phyloP scores from a whole-genome alignment of 192 early-diverging fungal species.

The Neocallimastix lanati region DNA sequence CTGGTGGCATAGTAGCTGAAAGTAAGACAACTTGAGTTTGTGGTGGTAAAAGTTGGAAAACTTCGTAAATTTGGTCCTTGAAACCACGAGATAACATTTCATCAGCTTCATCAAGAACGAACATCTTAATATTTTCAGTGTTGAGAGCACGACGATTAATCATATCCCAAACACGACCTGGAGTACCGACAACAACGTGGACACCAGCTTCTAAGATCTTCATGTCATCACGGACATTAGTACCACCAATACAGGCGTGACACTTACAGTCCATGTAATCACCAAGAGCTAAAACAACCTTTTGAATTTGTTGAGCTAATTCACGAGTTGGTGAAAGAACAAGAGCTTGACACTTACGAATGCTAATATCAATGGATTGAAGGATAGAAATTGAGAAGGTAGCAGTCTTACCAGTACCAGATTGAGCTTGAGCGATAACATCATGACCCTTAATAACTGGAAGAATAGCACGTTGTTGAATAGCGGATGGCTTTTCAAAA shows the following conservation, averaged over 20 bases:
- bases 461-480: constrained; percentile 91
- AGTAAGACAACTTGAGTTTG: constrained; percentile 90
- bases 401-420: constrained; percentile 98
- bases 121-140: constrained; percentile 80
- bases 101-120: constrained; percentile 98
- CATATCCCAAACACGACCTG: constrained; percentile 97
- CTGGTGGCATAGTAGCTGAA: constrained; percentile 88
- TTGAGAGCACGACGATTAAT: constrained; percentile 78
- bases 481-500: constrained; percentile 91
- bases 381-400: constrained; percentile 99
- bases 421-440: constrained; percentile 99
- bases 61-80: constrained; percentile 95
- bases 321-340: constrained; percentile 26
- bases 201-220: constrained; percentile 56
- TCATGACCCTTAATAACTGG: constrained; percentile 89
- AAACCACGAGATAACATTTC: constrained; percentile 98
- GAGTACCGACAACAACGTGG: constrained; percentile 94
- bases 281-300: constrained; percentile 81
- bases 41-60: constrained; percentile 79
- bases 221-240: constrained; percentile 80
- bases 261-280: constrained; percentile 89
- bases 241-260: constrained; percentile 96
- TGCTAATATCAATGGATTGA: constrained; percentile 65
- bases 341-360: constrained; percentile 77
- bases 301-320: constrained; percentile 94